Evolutionary conservation across 306 rosid species (phyloP), one percentile per base, ranked within the genome.

Genomic region (Echinosophora koreensis): DNA sequence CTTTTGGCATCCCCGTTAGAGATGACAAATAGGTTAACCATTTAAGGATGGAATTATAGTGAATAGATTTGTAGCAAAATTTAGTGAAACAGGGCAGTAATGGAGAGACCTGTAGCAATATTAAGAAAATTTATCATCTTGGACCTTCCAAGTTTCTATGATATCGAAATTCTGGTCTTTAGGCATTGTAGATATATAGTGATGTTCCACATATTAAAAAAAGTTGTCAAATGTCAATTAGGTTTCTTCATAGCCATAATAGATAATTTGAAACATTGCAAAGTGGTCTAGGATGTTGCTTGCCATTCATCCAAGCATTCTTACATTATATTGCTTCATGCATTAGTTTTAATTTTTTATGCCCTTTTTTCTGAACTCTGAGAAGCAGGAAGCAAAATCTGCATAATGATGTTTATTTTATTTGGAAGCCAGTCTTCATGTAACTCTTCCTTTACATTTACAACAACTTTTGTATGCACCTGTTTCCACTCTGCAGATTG

Each of bases 241-340:
- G 59, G 50, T 75, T 34, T 15, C 38, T 64, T 32, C 73, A 72
- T 71, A 51, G 71, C 13, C 14, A 22, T 41, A 38, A 50, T 8
- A 67, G 73, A 67, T 73, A 17, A 49, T 51, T 73, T 78, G 62
- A 73, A 51, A 73, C 18, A 18, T 42, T 60, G 65, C 49, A 54
- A 46, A 59, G 44, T 63, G 56, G 44, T 83, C 10, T 66, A 50
- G 67, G 77, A 73, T 6, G 56, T 69, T 76, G 56, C 57, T 46
- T 64, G 9, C 70, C 10, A 8, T 65, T 44, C 56, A 80, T 46
- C 61, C 55, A 62, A 57, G 30, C 79, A 77, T 44, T 69, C 52
- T 61, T 1, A 42, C 71, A 52, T 38, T 27, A 58, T 64, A 61
- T 74, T 54, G 55, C 22, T 62, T 74, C 54, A 18, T 59, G 60